Conservation (phyloP, 305 asterid species). For the Fraxinus ornus region DNA sequence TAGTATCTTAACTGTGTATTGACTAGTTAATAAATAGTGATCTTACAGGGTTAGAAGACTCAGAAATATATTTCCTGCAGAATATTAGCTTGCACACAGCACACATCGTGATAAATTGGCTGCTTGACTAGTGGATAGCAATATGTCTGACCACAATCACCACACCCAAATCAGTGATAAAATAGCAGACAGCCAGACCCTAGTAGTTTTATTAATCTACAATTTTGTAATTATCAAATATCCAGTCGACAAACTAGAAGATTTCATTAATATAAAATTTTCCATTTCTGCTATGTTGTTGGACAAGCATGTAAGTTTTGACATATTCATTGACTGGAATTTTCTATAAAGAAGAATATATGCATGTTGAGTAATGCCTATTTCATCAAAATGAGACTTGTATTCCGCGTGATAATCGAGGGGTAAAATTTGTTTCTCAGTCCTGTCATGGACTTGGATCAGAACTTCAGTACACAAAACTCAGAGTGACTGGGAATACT, state of each 20-base stretch:
- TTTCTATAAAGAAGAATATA: not conserved
- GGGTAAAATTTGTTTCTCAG: not conserved
- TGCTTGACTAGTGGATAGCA: not conserved
- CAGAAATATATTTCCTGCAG: not conserved
- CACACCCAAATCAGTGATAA: not conserved
- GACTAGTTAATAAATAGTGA: not conserved
- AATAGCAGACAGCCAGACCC: not conserved
- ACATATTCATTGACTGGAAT: not conserved
- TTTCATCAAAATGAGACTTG: not conserved
- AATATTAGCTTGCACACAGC: not conserved
- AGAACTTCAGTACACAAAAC: not conserved
- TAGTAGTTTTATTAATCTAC: not conserved
- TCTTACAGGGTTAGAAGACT: not conserved
- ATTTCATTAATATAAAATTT: not conserved
- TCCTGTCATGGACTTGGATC: constrained; percentile 2
- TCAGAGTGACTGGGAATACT: not conserved
- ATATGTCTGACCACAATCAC: not conserved
- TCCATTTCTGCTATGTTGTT: not conserved
- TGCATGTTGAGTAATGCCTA: not conserved
- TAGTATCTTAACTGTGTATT: not conserved
- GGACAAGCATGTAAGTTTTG: not conserved
- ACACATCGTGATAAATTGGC: not conserved
- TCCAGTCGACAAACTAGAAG: not conserved
- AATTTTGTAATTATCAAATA: not conserved
- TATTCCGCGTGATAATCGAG: not conserved